Evolutionary conservation across 2,329 filamentous ascomycete genomes (phyloP).

Genomic region (Pestalotiopsis sp.): DNA sequence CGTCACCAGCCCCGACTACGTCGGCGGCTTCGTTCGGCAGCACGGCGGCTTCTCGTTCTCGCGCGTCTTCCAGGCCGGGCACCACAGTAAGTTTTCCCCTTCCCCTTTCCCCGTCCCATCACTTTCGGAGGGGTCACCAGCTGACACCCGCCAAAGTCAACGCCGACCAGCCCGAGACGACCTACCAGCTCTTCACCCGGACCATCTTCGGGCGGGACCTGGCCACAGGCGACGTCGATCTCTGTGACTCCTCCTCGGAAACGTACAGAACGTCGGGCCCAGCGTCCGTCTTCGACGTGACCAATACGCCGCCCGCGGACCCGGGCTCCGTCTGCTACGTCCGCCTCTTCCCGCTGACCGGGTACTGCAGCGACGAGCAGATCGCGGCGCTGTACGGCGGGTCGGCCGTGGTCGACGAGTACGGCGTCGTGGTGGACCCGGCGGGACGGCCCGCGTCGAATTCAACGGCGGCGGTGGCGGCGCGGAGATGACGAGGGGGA

Average conservation of each 20-base stretch:
- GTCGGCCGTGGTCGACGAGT: conserved; percentile 12
- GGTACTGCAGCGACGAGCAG: conserved; percentile 11
- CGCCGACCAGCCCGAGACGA: conserved; percentile 10
- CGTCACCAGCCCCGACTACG: background rate
- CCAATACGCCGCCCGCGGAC: conserved; percentile 10
- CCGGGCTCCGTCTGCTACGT: conserved; percentile 14
- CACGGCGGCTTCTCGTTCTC: conserved; percentile 5
- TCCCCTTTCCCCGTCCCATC: conserved; percentile 36
- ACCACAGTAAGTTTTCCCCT: conserved; percentile 16
- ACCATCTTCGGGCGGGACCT: conserved; percentile 4
- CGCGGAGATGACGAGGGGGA: background rate
- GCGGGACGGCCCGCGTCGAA: background rate
- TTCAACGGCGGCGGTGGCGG: background rate
- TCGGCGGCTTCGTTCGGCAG: conserved; percentile 8
- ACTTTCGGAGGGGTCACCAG: background rate
- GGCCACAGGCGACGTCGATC: conserved; percentile 36
- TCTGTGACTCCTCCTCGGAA: conserved; percentile 11
- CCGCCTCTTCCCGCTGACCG: background rate
- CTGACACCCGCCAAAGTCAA: conserved; percentile 39
- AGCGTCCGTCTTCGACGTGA: conserved; percentile 17
- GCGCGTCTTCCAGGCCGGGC: conserved; percentile 9
- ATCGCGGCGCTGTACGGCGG: conserved; percentile 8
- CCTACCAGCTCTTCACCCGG: conserved; percentile 9
- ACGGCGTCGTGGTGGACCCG: conserved; percentile 13
- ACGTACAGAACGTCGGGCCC: conserved; percentile 18